Conservation (phyloP, 225 moss, liverwort and hornwort species). For the Climacium dendroides region DNA sequence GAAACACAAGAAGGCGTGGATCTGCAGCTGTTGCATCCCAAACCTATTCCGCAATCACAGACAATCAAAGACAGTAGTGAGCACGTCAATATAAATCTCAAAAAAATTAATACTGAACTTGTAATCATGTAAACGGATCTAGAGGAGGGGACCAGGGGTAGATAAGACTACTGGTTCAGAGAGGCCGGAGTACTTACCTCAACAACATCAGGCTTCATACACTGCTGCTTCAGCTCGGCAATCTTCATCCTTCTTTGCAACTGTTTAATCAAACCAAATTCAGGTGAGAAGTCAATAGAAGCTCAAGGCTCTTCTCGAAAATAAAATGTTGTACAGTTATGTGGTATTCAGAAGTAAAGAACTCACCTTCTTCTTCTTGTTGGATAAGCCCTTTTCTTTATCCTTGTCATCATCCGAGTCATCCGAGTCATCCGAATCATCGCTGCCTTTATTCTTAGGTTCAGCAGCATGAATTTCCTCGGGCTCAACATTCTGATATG, state of each 20-base stretch:
- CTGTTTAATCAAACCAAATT: constrained; percentile 30
- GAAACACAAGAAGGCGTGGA: constrained; percentile 89
- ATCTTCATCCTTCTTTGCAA: constrained; percentile 97
- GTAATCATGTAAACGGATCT: background rate
- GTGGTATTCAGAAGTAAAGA: background rate
- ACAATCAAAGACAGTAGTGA: background rate
- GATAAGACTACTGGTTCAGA: background rate
- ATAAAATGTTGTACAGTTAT: background rate
- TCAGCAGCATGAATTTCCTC: constrained; percentile 42
- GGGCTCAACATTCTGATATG: constrained; percentile 42
- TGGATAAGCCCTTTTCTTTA: constrained; percentile 80
- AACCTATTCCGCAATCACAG: constrained; percentile 33
- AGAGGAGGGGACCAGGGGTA: background rate
- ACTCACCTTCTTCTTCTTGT: constrained; percentile 93
- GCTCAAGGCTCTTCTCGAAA: background rate
- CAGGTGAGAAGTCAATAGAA: background rate
- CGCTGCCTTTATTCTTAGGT: constrained; percentile 61
- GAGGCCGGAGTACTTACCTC: constrained; percentile 40
- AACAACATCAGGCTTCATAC: constrained; percentile 96
- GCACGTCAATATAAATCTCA: background rate
- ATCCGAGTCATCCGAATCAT: constrained; percentile 73
- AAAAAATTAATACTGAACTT: background rate
- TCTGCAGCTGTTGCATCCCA: constrained; percentile 99
- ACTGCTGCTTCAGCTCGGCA: constrained; percentile 98
- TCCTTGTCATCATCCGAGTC: constrained; percentile 49